These are phyloP conservation scores for Diaporthe australafricana DNA, from an alignment of 2,329 filamentous ascomycete species.

Conservation along the genomic window DNA sequence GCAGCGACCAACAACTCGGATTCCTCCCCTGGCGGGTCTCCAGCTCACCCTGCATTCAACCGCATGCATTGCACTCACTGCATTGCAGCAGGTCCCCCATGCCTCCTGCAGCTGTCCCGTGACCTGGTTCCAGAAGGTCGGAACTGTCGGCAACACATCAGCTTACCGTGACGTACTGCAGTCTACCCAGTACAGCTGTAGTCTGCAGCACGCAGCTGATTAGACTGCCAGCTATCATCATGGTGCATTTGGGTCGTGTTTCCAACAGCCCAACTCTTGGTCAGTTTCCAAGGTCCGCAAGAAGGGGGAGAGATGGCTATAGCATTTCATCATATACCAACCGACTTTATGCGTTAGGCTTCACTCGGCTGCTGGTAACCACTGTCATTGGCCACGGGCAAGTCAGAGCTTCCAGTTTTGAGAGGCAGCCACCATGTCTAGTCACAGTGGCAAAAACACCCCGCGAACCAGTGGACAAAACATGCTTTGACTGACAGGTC, in stretches of 20 bases:
- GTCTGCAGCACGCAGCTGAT: not conserved
- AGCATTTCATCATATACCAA: constrained; percentile 4
- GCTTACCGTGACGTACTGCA: not conserved
- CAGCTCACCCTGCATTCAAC: constrained; percentile 34
- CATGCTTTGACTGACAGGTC: constrained; percentile 3
- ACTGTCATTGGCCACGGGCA: not conserved
- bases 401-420: not conserved
- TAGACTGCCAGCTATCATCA: too few relatives aligned
- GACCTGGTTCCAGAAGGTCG: constrained; percentile 12
- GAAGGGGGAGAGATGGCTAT: not conserved
- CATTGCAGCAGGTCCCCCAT: not conserved
- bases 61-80: too few relatives aligned
- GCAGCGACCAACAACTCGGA: not conserved
- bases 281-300: not conserved
- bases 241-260: too few relatives aligned
- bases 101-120: not conserved
- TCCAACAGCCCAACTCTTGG: not conserved
- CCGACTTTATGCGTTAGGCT: not conserved
- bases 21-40: not conserved
- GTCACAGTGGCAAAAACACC: not conserved
- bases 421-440: constrained; percentile 1
- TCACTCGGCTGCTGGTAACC: not conserved
- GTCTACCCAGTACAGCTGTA: not conserved
- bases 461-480: not conserved
- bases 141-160: not conserved